Conservation (phyloP, 2,329 filamentous ascomycete genomes). For the Domatiomyces globalis region DNA sequence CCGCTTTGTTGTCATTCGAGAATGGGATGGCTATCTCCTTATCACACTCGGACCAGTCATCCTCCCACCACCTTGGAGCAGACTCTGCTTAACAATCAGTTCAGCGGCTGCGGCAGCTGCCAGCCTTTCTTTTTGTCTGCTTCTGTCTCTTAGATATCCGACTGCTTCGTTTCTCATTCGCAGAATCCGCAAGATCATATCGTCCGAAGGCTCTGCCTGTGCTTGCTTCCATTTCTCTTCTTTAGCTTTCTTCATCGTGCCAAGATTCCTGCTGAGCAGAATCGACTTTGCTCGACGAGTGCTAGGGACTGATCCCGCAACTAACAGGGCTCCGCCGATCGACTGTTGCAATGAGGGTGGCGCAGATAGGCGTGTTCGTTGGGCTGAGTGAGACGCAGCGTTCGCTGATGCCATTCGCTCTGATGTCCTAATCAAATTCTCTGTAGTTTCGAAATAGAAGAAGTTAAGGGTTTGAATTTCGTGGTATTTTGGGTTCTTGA, state of each 20-base stretch:
- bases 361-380: slow-evolving; percentile 54
- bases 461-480: slow-evolving; percentile 93
- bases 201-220: slow-evolving; percentile 90
- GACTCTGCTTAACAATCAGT: slow-evolving; percentile 85
- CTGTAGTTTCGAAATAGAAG: slow-evolving; percentile 91
- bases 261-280: slow-evolving; percentile 85
- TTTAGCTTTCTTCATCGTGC: slow-evolving; percentile 91
- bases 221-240: slow-evolving; percentile 91
- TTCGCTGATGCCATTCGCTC: slow-evolving; percentile 89
- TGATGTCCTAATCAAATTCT: slow-evolving; percentile 83
- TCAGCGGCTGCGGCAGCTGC: slow-evolving; percentile 82
- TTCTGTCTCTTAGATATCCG: slow-evolving; percentile 74
- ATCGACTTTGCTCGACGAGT: slow-evolving; percentile 52
- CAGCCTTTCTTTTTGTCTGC: slow-evolving; percentile 84
- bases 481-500: slow-evolving; percentile 97
- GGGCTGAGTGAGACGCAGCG: slow-evolving; percentile 58
- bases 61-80: slow-evolving; percentile 44
- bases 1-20: neutral
- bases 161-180: slow-evolving; percentile 87
- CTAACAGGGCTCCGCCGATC: slow-evolving; percentile 37
- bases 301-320: slow-evolving; percentile 33
- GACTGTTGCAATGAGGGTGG: slow-evolving; percentile 38
- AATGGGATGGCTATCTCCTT: slow-evolving; percentile 4
- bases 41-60: slow-evolving; percentile 31
- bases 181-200: slow-evolving; percentile 92